phyloP scores from a whole-genome alignment of 805 yeast species.

The Sugiyamaella floridensis region DNA sequence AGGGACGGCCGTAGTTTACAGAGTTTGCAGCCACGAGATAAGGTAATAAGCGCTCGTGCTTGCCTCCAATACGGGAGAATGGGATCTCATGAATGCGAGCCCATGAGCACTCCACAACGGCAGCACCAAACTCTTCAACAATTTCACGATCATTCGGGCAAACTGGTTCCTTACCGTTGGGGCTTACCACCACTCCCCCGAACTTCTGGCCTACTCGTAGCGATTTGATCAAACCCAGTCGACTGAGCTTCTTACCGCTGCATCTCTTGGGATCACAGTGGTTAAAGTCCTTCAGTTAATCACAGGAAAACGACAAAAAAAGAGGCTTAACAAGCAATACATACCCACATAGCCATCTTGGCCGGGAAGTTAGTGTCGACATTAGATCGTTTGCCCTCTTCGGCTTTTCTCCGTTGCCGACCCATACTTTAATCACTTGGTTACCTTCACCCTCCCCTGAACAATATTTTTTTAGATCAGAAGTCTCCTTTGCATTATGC shows the following conservation, averaged over 20 bases:
- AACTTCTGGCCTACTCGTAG: slow-evolving; percentile 90
- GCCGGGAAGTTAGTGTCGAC: slow-evolving; percentile 51
- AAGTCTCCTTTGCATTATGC: neutral
- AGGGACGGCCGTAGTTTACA: slow-evolving; percentile 93
- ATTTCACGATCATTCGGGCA: slow-evolving; percentile 78
- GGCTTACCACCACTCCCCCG: slow-evolving; percentile 84
- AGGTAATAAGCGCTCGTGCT: slow-evolving; percentile 77
- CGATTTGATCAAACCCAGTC: slow-evolving; percentile 74
- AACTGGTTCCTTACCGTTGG: slow-evolving; percentile 83
- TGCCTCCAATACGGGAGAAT: slow-evolving; percentile 85
- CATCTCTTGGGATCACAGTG: slow-evolving; percentile 98
- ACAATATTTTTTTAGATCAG: too few species aligned
- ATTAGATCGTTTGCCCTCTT: slow-evolving; percentile 1
- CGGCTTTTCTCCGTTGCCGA: slow-evolving; percentile 9
- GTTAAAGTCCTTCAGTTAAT: slow-evolving; percentile 64
- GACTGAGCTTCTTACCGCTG: slow-evolving; percentile 87
- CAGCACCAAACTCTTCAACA: slow-evolving; percentile 80
- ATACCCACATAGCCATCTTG: slow-evolving; percentile 82
- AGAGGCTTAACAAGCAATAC: slow-evolving; percentile 7
- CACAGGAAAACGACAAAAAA: neutral
- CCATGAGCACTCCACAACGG: slow-evolving; percentile 98
- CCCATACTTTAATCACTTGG: neutral
- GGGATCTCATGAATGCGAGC: slow-evolving; percentile 97
- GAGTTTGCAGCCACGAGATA: slow-evolving; percentile 95
- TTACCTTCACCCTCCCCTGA: neutral